Percentiles rank a stretch among this genome's conserved stretches.
phyloP scores from a whole-genome alignment of 306 rosid species.

The Elaeagnus macrophylla region DNA sequence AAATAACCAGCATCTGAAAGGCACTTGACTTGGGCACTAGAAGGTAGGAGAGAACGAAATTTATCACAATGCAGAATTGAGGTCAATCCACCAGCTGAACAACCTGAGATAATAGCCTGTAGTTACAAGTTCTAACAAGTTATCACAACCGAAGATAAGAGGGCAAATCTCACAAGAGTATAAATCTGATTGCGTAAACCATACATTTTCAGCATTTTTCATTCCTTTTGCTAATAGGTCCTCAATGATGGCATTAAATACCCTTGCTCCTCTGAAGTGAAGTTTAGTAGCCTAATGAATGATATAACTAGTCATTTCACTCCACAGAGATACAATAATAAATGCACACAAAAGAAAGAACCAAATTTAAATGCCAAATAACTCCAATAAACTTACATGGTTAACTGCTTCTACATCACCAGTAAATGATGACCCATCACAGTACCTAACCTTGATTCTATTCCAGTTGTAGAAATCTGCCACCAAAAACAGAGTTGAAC shows the following conservation, averaged over 20 bases:
- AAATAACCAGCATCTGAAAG: constrained; percentile 79
- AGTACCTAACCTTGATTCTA: constrained; percentile 66
- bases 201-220: constrained; percentile 57
- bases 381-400: too few species aligned
- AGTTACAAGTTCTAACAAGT: constrained; percentile 3
- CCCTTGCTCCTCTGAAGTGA: constrained; percentile 71
- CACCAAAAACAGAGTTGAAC: background rate
- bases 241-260: constrained; percentile 72
- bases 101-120: constrained; percentile 80
- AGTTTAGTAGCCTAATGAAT: constrained; percentile 41
- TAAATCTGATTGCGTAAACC: background rate
- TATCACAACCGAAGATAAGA: background rate
- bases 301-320: constrained; percentile 7
- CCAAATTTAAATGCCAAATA: background rate
- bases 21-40: constrained; percentile 63
- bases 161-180: background rate
- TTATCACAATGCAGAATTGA: constrained; percentile 74
- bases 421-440: constrained; percentile 81
- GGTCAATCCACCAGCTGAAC: constrained; percentile 84
- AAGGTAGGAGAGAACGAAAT: constrained; percentile 46
- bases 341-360: too few species aligned
- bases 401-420: constrained; percentile 41
- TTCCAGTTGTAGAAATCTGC: constrained; percentile 84
- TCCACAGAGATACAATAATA: background rate
- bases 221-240: constrained; percentile 67